These are phyloP conservation scores for Botryotinia convoluta DNA, from an alignment of 2,329 filamentous ascomycete genomes.

Conservation along the genomic window DNA sequence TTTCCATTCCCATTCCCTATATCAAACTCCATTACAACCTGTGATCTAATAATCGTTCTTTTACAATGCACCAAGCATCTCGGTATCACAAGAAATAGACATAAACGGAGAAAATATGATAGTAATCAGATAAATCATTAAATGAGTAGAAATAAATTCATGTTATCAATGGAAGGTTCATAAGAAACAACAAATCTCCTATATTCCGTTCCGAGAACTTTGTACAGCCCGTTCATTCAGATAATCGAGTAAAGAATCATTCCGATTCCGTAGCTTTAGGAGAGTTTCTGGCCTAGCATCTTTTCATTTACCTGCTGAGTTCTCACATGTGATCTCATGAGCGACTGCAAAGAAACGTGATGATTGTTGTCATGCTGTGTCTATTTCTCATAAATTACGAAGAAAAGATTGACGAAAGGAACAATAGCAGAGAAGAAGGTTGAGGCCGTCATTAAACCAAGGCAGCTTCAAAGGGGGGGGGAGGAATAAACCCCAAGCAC, in stretches of 20 bases:
- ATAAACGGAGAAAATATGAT: not conserved
- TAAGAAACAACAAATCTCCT: constrained; percentile 1
- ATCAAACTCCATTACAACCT: not conserved
- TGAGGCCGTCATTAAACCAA: not conserved
- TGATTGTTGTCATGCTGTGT: not conserved
- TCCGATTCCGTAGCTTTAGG: not conserved
- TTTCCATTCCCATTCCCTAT: not conserved
- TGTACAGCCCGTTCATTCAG: not conserved
- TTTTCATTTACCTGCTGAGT: not conserved
- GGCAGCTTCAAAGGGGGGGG: not conserved
- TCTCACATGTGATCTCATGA: not conserved
- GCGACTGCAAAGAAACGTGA: not conserved
- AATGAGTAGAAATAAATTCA: not conserved
- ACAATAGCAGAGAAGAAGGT: not conserved
- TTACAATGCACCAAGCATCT: not conserved
- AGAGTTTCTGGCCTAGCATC: not conserved
- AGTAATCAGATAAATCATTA: not conserved
- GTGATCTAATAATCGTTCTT: not conserved
- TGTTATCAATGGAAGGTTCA: not conserved
- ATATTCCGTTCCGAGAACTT: not conserved
- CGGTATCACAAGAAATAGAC: not conserved
- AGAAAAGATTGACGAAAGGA: not conserved
- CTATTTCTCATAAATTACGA: not conserved
- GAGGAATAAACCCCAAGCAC: not conserved
- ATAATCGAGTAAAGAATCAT: not conserved